Percentiles rank a stretch among this genome's conserved stretches.
phyloP scores from a whole-genome alignment of 805 yeast genomes.

The Peterozyma toletana region DNA sequence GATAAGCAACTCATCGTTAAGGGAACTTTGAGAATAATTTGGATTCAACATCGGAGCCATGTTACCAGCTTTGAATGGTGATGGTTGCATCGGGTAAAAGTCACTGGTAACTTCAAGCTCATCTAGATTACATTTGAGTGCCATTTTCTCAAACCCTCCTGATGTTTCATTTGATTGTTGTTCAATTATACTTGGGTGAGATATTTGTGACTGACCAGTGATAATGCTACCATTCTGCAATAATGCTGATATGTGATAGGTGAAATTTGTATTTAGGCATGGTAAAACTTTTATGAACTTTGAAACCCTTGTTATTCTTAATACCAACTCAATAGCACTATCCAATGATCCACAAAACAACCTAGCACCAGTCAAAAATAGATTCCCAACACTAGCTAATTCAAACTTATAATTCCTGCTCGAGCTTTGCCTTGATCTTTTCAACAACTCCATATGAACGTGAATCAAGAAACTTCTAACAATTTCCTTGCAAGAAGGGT shows the following conservation, averaged over 20 bases:
- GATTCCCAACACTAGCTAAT: conserved; percentile 78
- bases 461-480: conserved; percentile 71
- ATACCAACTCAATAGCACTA: conserved; percentile 70
- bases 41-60: conserved; percentile 1
- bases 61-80: neutral
- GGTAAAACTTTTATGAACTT: conserved; percentile 56
- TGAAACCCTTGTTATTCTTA: conserved; percentile 57
- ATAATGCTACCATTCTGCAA: conserved; percentile 64
- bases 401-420: conserved; percentile 59
- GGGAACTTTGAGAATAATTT: neutral
- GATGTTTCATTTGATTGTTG: conserved; percentile 1
- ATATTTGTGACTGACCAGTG: conserved; percentile 89
- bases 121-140: neutral
- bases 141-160: neutral
- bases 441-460: conserved; percentile 69
- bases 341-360: conserved; percentile 80
- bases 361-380: conserved; percentile 76
- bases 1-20: conserved; percentile 7
- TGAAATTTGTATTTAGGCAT: conserved; percentile 76
- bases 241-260: conserved; percentile 78
- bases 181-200: conserved; percentile 56
- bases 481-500: conserved; percentile 59
- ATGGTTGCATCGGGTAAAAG: conserved; percentile 21
- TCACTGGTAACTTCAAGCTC: conserved; percentile 3
- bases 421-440: conserved; percentile 48